A percentile compares a stretch with the other conserved stretches of the same genome.
These are phyloP conservation scores for Acacia concinna DNA, from an alignment of 331 rosid genomes.

Conservation along the genomic window DNA sequence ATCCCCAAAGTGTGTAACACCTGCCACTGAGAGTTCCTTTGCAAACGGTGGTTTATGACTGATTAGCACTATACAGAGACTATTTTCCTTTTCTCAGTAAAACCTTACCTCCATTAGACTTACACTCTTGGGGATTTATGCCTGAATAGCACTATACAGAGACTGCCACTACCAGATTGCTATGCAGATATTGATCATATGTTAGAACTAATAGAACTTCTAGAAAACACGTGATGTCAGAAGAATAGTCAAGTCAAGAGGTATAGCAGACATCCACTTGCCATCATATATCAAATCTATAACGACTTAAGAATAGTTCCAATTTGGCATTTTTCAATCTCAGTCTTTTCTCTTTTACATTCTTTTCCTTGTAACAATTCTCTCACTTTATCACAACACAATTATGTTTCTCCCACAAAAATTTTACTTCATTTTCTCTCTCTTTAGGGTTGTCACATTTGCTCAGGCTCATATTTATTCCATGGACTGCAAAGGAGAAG, in stretches of 20 bases:
- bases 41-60: no score
- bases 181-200: conserved; percentile 16
- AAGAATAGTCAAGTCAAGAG: neutral
- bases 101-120: neutral
- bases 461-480: neutral
- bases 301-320: neutral
- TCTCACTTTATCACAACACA: neutral
- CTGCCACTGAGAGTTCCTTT: neutral
- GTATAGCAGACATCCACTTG: conserved; percentile 6
- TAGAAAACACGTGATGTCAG: neutral
- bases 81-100: neutral
- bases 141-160: neutral
- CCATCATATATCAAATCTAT: neutral
- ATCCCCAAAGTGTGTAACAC: neutral
- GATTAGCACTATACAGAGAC: no score
- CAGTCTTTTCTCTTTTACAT: neutral
- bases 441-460: neutral
- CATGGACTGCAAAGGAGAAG: neutral
- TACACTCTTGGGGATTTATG: neutral
- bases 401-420: neutral
- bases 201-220: neutral
- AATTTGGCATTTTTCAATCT: neutral
- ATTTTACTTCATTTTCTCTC: neutral
- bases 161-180: neutral
- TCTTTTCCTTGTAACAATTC: neutral